Evolutionary conservation across 1,284 basidiomycete genomes (phyloP).

Genomic region (Omphalotus olearius): DNA sequence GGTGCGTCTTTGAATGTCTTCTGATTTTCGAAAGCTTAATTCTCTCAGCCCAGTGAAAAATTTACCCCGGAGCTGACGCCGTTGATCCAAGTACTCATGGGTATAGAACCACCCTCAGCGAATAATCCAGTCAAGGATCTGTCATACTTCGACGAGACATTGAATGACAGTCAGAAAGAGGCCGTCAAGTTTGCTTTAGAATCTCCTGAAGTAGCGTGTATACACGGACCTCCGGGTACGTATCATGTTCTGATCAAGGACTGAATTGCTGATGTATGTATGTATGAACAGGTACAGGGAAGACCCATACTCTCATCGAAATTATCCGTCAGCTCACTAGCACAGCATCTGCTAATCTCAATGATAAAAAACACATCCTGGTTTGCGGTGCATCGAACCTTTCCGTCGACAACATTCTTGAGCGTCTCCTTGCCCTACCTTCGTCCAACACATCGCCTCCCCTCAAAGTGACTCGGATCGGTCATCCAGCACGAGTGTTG

Average conservation of each 20-base stretch:
- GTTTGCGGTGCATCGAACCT: conserved; percentile 92
- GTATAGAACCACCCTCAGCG: conserved; percentile 45
- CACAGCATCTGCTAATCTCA: conserved; percentile 20
- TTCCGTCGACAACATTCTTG: conserved; percentile 88
- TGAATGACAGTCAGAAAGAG: conserved; percentile 83
- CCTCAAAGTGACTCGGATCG: conserved; percentile 74
- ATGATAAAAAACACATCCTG: conserved; percentile 57
- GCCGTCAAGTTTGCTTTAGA: conserved; percentile 76
- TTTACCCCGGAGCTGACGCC: conserved; percentile 38
- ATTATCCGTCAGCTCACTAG: conserved; percentile 80
- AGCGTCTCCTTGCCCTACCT: conserved; percentile 70
- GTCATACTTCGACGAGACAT: conserved; percentile 68
- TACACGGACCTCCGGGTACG: conserved; percentile 94
- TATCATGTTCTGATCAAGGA: not conserved
- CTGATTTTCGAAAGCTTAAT: not conserved
- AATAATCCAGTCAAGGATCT: conserved; percentile 31
- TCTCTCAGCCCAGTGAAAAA: conserved; percentile 4
- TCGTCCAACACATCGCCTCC: conserved; percentile 33
- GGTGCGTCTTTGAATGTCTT: not conserved
- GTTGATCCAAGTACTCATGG: conserved; percentile 66
- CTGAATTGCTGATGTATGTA: not conserved
- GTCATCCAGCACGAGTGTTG: conserved; percentile 93
- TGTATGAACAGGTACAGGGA: conserved; percentile 66
- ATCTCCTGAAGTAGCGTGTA: conserved; percentile 79
- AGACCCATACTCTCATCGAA: conserved; percentile 90